phyloP scores from a whole-genome alignment of 371 early-diverging fungal genomes.

The Lichtheimia ramosa region DNA sequence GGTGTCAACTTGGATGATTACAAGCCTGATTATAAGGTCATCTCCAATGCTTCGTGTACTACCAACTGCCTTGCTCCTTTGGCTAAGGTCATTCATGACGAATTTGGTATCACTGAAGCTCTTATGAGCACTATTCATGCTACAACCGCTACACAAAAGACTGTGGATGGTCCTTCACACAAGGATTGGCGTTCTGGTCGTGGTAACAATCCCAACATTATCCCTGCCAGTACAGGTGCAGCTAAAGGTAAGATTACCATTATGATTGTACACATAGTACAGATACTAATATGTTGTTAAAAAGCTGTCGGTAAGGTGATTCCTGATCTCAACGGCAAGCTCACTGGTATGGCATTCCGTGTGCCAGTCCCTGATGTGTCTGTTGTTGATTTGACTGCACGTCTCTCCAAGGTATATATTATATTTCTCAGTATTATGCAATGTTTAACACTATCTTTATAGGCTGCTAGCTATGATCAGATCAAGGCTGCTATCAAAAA shows the following conservation, averaged over 20 bases:
- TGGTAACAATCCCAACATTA: conserved; percentile 97
- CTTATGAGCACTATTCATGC: conserved; percentile 99
- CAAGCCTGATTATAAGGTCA: conserved; percentile 79
- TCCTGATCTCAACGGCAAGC: conserved; percentile 94
- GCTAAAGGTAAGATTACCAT: conserved; percentile 70
- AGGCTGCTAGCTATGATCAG: conserved; percentile 84
- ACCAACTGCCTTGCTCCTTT: conserved; percentile 99
- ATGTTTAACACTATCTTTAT: not conserved
- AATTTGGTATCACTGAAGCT: conserved; percentile 87
- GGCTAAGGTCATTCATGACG: conserved; percentile 97
- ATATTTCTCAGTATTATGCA: not conserved
- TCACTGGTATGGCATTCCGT: conserved; percentile 99
- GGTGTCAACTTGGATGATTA: conserved; percentile 97
- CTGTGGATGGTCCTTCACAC: conserved; percentile 97
- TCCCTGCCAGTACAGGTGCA: conserved; percentile 99
- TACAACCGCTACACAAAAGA: conserved; percentile 99
- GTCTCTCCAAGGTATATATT: conserved; percentile 66
- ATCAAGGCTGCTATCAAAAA: conserved; percentile 87
- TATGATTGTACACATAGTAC: conserved; percentile 51
- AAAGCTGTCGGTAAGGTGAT: conserved; percentile 98
- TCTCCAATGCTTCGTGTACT: conserved; percentile 99
- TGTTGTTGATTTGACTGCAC: conserved; percentile 97
- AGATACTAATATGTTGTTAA: not conserved
- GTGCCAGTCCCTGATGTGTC: conserved; percentile 98
- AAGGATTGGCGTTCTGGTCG: conserved; percentile 98